phyloP scores from a whole-genome alignment of 2,329 filamentous ascomycete genomes.

The Pseudogymnoascus sp. region DNA sequence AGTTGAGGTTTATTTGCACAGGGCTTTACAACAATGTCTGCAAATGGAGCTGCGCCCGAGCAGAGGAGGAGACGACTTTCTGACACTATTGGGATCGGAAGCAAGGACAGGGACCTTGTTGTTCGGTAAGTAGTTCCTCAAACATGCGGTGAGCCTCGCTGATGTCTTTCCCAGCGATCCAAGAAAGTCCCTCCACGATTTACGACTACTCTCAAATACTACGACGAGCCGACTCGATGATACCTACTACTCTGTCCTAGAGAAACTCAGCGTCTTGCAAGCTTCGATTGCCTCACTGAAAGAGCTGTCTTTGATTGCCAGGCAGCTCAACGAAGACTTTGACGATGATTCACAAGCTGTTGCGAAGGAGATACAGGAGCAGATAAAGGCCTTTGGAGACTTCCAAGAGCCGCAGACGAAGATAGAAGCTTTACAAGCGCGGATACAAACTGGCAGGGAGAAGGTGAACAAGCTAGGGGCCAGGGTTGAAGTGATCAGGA shows the following conservation, averaged over 20 bases:
- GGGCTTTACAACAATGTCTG: constrained; percentile 5
- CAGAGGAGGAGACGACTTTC: neutral
- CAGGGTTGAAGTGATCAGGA: constrained; percentile 55
- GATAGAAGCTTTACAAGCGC: constrained; percentile 52
- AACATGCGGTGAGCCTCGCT: constrained; percentile 10
- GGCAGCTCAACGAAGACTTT: constrained; percentile 51
- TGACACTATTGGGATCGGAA: neutral
- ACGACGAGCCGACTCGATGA: constrained; percentile 62
- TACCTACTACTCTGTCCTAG: constrained; percentile 64
- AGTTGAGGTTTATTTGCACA: neutral
- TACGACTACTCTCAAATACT: constrained; percentile 52
- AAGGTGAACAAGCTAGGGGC: constrained; percentile 51
- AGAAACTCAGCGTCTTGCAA: constrained; percentile 57
- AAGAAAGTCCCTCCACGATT: constrained; percentile 41
- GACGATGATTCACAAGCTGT: constrained; percentile 50
- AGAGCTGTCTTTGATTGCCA: constrained; percentile 56
- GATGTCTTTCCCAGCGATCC: constrained; percentile 36
- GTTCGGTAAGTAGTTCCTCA: neutral
- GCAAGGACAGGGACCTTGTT: constrained; percentile 3
- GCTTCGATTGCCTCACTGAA: constrained; percentile 56
- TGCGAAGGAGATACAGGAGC: constrained; percentile 45
- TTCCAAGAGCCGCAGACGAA: constrained; percentile 58
- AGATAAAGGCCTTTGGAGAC: constrained; percentile 48
- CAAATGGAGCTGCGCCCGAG: constrained; percentile 1
- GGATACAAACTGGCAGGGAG: constrained; percentile 52